phyloP scores from a whole-genome alignment of 495 filamentous ascomycete genomes.

The Daldinia loculata region DNA sequence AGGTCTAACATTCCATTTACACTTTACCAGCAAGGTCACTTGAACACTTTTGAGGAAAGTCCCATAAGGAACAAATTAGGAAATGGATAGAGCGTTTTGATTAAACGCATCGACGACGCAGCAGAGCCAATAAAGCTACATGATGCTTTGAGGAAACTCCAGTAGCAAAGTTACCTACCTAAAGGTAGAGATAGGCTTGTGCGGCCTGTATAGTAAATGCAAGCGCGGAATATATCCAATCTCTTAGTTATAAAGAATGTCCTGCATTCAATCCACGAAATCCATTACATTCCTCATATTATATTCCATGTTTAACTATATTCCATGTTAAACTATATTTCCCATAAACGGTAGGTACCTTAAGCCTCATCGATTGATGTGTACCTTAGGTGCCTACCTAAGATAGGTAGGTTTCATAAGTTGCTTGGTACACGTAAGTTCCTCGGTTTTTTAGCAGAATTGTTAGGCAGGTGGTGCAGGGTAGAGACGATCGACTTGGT shows the following conservation, averaged over 20 bases:
- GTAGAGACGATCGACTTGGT: slow-evolving; percentile 10
- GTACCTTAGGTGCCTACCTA: too few relatives aligned
- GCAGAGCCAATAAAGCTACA: background rate
- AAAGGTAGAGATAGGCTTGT: background rate
- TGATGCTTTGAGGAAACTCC: background rate
- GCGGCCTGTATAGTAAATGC: background rate
- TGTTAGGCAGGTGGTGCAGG: background rate
- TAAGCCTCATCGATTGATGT: background rate
- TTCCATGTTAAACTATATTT: background rate
- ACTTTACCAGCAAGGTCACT: too few relatives aligned
- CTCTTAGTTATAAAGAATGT: background rate
- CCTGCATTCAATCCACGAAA: background rate
- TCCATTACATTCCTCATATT: background rate
- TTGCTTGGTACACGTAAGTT: background rate
- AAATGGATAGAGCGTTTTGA: background rate
- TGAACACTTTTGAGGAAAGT: too few relatives aligned
- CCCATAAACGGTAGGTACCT: background rate
- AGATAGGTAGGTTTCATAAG: background rate
- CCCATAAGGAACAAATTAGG: too few relatives aligned
- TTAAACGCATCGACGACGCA: background rate
- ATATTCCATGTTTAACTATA: background rate
- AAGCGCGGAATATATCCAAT: background rate
- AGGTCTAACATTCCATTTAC: background rate
- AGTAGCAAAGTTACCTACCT: background rate
- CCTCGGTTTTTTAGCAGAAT: background rate